Evolutionary conservation across 1,284 basidiomycete species (phyloP).

Genomic region (Takashimella koratensis): DNA sequence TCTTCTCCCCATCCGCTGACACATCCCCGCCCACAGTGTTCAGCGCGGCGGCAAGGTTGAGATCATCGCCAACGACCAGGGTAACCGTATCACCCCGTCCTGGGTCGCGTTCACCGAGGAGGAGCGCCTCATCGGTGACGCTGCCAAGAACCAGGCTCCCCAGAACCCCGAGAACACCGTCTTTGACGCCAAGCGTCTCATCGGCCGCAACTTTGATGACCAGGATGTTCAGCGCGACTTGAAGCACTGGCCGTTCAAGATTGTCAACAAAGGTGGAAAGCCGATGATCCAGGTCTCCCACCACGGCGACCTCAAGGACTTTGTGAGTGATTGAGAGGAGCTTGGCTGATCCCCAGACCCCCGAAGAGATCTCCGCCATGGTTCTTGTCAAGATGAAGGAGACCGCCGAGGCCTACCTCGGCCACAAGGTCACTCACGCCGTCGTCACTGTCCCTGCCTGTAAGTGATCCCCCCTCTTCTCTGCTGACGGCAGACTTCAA

Average conservation of each 20-base stretch:
- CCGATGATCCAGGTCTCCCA: constrained; percentile 80
- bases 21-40: constrained; percentile 57
- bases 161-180: constrained; percentile 89
- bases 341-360: constrained; percentile 57
- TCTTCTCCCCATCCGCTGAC: constrained; percentile 53
- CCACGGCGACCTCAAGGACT: constrained; percentile 79
- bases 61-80: constrained; percentile 96
- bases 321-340: constrained; percentile 58
- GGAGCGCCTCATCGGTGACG: constrained; percentile 81
- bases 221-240: constrained; percentile 76
- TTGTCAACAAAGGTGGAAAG: constrained; percentile 77
- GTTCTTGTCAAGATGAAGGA: constrained; percentile 97
- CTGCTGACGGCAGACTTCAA: constrained; percentile 98
- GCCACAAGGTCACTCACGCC: constrained; percentile 74
- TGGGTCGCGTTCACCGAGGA: constrained; percentile 89
- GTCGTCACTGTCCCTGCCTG: constrained; percentile 64
- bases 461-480: constrained; percentile 9
- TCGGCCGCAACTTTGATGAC: constrained; percentile 58
- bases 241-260: constrained; percentile 68
- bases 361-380: constrained; percentile 98
- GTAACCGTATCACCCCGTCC: constrained; percentile 94
- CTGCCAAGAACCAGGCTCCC: constrained; percentile 82
- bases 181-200: constrained; percentile 96
- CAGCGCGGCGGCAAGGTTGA: constrained; percentile 89
- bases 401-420: constrained; percentile 95